Evolutionary conservation across 345 rosid species (phyloP).

Genomic region (Isatis tinctoria): DNA sequence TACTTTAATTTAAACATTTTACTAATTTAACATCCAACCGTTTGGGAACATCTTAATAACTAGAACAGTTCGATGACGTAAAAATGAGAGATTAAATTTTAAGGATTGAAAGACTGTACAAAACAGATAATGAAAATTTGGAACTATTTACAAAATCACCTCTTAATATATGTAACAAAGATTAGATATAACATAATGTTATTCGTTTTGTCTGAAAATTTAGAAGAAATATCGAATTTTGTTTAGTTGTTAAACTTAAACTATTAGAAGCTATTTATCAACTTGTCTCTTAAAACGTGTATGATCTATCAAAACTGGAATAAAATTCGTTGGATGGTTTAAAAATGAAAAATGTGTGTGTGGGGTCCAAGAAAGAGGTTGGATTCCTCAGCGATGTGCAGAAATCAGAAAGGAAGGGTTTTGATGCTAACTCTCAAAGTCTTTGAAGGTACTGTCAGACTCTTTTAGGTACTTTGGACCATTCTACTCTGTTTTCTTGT

Average conservation of each 20-base stretch:
- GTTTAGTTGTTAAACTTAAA: no score
- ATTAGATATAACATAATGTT: neutral
- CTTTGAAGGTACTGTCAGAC: slow-evolving; percentile 25
- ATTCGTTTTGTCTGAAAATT: neutral
- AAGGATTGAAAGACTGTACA: neutral
- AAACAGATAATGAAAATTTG: no score
- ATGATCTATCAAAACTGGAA: neutral
- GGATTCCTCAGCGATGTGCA: slow-evolving; percentile 11
- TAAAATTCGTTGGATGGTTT: neutral
- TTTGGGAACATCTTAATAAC: no score
- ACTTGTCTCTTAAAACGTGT: neutral
- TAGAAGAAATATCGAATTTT: neutral
- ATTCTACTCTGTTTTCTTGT: slow-evolving; percentile 12
- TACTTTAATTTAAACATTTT: no score
- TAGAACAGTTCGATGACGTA: neutral
- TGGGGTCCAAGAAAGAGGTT: neutral
- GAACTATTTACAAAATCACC: no score
- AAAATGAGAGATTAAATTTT: neutral
- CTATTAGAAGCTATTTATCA: neutral
- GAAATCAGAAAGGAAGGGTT: slow-evolving; percentile 16
- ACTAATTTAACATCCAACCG: no score
- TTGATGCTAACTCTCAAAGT: slow-evolving; percentile 22
- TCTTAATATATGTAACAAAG: no score
- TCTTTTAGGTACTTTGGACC: slow-evolving; percentile 22
- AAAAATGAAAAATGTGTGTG: neutral